Evolutionary conservation across 2,329 filamentous ascomycete genomes (phyloP), one percentile per base, ranked within the genome.

Genomic region (Paecilomyces formosus): DNA sequence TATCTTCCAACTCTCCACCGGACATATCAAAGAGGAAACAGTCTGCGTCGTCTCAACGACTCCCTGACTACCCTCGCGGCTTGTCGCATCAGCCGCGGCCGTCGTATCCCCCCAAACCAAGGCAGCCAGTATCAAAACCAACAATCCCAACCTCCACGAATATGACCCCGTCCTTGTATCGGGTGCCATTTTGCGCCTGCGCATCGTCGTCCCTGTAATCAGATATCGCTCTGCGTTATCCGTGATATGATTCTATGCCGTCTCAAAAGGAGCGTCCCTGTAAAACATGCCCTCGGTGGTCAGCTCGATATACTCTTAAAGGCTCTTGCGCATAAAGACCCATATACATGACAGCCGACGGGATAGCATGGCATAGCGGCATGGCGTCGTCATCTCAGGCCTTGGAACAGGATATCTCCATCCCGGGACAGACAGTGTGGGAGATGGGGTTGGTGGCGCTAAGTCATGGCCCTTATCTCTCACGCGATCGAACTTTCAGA

Each of bases 11-110:
- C 57, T 49, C 49, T 56, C 57, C 8, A 59, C 58, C n/a, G 61
- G 65, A 53, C 68, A 71, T 55, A 62, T 58, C 3, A 63, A 54
- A 51, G 63, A 60, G 49, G 55, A 54, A n/a, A 63, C 61, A 18
- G 55, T 58, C 26, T 39, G n/a, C 39, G 39, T 45, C 39, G 39
- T 55, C 30, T 54, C 33, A 31, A 13, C 30, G 54, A 22, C 55
- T 28, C 21, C 28, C 30, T 52, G 54, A 26, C 30, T n/a, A 28
- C 11, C 8, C 9, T 55, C 33, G 2, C 21, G 28, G 31, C 30
- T 18, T 7, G 54, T 9, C n/a, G n/a, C 33, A 39, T 39, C 21
- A 26, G 54, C 15, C 12, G 28, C 30, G 31, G n/a, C 28, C 39
- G 26, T 31, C 24, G 35, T 45, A 24, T 56, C 55, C 11, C 39